phyloP scores from a whole-genome alignment of 2,329 filamentous ascomycete species.

The Pestalotiopsis sp. region DNA sequence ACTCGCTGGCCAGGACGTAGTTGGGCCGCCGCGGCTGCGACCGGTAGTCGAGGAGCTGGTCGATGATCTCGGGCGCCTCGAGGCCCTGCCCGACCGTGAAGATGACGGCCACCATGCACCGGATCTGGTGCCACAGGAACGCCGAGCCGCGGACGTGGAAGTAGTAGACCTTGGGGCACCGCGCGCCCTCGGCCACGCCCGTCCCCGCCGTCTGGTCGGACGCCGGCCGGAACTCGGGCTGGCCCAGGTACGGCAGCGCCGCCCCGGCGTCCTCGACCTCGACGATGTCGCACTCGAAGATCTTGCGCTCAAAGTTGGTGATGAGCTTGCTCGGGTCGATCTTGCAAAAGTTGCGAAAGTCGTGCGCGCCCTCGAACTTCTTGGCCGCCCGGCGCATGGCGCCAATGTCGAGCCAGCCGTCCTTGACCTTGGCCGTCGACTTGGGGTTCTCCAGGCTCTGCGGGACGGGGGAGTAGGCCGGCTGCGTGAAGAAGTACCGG shows the following conservation, averaged over 20 bases:
- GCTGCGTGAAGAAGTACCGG: conserved; percentile 97
- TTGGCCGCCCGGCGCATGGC: conserved; percentile 84
- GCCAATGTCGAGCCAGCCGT: conserved; percentile 84
- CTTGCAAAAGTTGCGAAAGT: conserved; percentile 98
- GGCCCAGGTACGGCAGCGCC: conserved; percentile 58
- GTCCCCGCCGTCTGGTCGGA: conserved; percentile 14
- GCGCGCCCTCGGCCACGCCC: conserved; percentile 17
- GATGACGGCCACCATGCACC: conserved; percentile 89
- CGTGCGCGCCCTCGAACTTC: conserved; percentile 79
- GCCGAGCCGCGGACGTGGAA: conserved; percentile 89
- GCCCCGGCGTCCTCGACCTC: conserved; percentile 60
- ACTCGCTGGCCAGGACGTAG: conserved; percentile 90
- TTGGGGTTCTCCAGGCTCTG: conserved; percentile 50
- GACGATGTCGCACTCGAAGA: conserved; percentile 80
- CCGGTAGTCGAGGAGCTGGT: conserved; percentile 72
- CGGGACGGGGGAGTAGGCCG: conserved; percentile 74
- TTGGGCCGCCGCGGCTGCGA: conserved; percentile 76
- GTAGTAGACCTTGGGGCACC: conserved; percentile 69
- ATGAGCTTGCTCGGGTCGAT: conserved; percentile 90
- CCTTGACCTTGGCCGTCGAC: conserved; percentile 39
- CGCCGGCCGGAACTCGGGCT: conserved; percentile 44
- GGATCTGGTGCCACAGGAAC: conserved; percentile 97
- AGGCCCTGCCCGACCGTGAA: conserved; percentile 90
- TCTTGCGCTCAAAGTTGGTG: conserved; percentile 75
- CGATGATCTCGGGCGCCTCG: conserved; percentile 74